Conservation (phyloP, 345 rosid genomes). For the Pistacia vera region DNA sequence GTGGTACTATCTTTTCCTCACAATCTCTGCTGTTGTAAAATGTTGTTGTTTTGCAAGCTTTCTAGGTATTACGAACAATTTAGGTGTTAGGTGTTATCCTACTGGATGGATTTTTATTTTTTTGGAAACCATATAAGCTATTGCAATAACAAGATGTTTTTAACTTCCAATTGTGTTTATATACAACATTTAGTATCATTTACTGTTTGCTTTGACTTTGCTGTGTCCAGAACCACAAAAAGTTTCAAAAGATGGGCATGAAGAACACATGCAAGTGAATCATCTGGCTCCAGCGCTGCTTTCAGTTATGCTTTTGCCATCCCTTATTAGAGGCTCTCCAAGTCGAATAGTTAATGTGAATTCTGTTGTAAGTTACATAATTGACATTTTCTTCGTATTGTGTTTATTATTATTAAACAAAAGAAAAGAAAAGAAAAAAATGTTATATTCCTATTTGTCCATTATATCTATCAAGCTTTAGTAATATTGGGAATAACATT, state of each 20-base stretch:
- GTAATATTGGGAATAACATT: neutral
- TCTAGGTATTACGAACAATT: neutral
- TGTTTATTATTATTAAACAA: neutral
- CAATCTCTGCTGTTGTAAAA: neutral
- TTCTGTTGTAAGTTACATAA: slow-evolving; percentile 80
- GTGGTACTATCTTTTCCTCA: neutral
- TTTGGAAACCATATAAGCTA: neutral
- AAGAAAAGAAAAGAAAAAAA: neutral
- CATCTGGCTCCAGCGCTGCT: slow-evolving; percentile 95
- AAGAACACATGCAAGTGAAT: slow-evolving; percentile 98
- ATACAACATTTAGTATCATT: slow-evolving; percentile 9
- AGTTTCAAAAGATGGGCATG: slow-evolving; percentile 86
- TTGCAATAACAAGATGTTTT: neutral
- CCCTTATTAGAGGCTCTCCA: slow-evolving; percentile 89
- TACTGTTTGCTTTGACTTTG: slow-evolving; percentile 23
- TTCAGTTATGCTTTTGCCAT: slow-evolving; percentile 86
- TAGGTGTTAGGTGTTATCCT: neutral
- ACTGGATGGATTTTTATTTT: neutral
- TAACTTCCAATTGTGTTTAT: neutral
- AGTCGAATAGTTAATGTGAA: slow-evolving; percentile 92
- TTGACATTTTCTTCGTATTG: neutral
- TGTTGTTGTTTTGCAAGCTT: neutral
- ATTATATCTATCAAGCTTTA: neutral
- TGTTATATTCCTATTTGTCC: neutral
- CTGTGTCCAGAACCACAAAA: slow-evolving; percentile 69